These are phyloP conservation scores for Gastrolobium bilobum DNA, from an alignment of 306 rosid species.

Conservation along the genomic window DNA sequence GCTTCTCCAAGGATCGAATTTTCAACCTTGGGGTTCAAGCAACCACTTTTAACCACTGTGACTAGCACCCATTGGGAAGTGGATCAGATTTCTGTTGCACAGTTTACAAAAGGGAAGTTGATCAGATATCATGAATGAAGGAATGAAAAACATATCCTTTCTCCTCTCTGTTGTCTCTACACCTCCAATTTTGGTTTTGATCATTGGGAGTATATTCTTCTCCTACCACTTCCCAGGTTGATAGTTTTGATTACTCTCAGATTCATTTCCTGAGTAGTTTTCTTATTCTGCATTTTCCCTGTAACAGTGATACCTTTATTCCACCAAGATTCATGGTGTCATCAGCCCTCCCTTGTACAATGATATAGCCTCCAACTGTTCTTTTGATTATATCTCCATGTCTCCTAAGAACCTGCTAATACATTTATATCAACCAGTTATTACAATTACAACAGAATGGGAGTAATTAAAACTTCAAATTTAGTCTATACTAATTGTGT, in stretches of 20 bases:
- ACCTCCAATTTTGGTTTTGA: neutral
- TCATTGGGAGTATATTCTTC: neutral
- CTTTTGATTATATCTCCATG: slow-evolving; percentile 87
- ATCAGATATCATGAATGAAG: slow-evolving; percentile 25
- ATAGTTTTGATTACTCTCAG: slow-evolving; percentile 11
- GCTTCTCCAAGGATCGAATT: too few relatives aligned
- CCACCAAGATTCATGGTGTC: slow-evolving; percentile 99
- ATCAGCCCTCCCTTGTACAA: slow-evolving; percentile 91
- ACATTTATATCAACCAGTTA: slow-evolving; percentile 35
- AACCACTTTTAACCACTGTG: too few relatives aligned
- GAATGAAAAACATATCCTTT: neutral
- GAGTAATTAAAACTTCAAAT: neutral
- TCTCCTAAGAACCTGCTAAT: slow-evolving; percentile 76
- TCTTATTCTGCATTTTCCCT: neutral
- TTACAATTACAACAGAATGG: neutral
- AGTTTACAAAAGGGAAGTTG: neutral
- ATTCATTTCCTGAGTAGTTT: slow-evolving; percentile 34
- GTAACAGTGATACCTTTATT: slow-evolving; percentile 70
- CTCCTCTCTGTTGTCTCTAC: neutral
- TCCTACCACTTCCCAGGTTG: neutral
- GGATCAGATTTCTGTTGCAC: neutral
- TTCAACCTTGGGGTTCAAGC: too few relatives aligned
- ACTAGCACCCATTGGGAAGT: too few relatives aligned
- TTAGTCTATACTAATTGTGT: neutral
- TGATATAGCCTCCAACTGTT: slow-evolving; percentile 70